Percentiles rank a stretch among this genome's conserved stretches.
These are phyloP conservation scores for Taphrina pruni DNA, from an alignment of 1,139 yeast species.

Conservation along the genomic window DNA sequence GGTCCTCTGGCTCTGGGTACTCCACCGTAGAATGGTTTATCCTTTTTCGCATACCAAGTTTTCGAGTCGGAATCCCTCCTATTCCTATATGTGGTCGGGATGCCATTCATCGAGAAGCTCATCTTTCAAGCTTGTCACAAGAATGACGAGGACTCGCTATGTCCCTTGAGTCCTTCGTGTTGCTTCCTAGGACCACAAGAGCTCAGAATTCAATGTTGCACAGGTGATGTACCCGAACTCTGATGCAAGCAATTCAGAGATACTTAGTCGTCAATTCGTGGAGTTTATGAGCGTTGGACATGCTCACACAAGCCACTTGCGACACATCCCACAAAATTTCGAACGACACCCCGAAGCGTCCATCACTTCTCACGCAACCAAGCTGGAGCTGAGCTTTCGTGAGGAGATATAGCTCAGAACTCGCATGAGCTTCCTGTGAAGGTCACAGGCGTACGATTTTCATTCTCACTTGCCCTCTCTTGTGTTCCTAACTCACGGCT, in stretches of 20 bases:
- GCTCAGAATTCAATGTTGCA: too few species aligned
- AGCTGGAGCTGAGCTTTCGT: too few species aligned
- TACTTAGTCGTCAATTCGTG: neutral
- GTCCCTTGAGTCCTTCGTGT: too few species aligned
- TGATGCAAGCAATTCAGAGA: too few species aligned
- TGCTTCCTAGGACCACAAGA: too few species aligned
- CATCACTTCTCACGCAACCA: too few species aligned
- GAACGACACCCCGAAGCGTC: neutral
- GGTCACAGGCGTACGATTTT: too few species aligned
- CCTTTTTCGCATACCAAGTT: slow-evolving; percentile 36
- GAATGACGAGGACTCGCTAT: neutral
- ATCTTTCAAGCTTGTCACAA: slow-evolving; percentile 7
- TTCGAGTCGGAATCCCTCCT: slow-evolving; percentile 32
- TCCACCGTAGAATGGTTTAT: slow-evolving; percentile 33
- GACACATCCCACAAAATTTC: neutral
- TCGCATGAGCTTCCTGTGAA: too few species aligned
- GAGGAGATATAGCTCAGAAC: too few species aligned
- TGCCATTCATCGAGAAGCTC: slow-evolving; percentile 39
- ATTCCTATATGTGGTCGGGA: slow-evolving; percentile 27
- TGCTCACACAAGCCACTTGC: neutral
- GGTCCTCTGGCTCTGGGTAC: slow-evolving; percentile 31
- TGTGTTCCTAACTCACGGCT: neutral
- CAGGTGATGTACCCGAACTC: too few species aligned
- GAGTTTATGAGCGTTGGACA: neutral
- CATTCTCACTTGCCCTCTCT: too few species aligned